phyloP scores from a whole-genome alignment of 176 grass and related monocot species.

The Calamus simplicifolius region DNA sequence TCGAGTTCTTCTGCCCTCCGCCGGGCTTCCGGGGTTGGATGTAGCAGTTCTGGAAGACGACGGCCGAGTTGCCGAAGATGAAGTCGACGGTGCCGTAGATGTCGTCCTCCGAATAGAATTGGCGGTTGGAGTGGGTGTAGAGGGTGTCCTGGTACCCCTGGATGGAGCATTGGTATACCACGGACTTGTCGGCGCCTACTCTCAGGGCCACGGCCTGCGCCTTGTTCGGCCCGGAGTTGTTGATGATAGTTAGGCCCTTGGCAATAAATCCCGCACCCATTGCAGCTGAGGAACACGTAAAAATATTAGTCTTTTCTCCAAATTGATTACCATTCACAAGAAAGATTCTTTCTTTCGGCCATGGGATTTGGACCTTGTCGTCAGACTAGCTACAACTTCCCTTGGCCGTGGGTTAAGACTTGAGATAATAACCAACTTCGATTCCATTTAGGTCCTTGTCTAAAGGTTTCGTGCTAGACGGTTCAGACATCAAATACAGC shows the following conservation, averaged over 20 bases:
- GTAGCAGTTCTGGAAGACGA: constrained; percentile 45
- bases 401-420: too few species aligned
- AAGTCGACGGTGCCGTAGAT: constrained; percentile 77
- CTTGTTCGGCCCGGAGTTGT: constrained; percentile 48
- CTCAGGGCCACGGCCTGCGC: constrained; percentile 63
- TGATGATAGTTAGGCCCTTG: constrained; percentile 55
- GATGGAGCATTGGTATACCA: constrained; percentile 56
- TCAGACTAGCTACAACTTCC: too few species aligned
- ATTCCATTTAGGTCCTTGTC: too few species aligned
- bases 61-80: constrained; percentile 71
- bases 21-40: constrained; percentile 37
- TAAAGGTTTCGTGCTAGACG: too few species aligned
- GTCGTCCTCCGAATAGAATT: constrained; percentile 39
- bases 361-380: too few species aligned
- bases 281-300: constrained; percentile 26
- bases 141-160: constrained; percentile 76
- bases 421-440: too few species aligned
- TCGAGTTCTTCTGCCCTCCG: constrained; percentile 16
- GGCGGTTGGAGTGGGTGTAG: constrained; percentile 58
- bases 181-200: constrained; percentile 53
- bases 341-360: too few species aligned
- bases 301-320: too few species aligned
- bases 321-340: too few species aligned
- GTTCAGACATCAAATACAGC: too few species aligned
- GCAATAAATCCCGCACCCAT: constrained; percentile 67